Base-by-base conservation (phyloP, 805 yeast genomes). In the Barnettozyma wickerhamii region DNA sequence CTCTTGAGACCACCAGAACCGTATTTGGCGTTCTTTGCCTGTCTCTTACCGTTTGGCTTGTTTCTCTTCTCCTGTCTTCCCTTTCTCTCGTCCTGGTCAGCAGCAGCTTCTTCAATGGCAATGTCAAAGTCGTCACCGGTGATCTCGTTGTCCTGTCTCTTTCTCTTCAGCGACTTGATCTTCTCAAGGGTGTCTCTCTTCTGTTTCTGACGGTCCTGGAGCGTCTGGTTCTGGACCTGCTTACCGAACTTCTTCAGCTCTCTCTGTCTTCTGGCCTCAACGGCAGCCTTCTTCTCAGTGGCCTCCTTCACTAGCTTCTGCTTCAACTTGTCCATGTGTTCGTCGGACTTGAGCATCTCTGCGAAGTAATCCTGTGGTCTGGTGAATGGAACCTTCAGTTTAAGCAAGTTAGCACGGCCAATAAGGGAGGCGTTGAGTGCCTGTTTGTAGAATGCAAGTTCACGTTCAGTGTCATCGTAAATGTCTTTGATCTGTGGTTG, bases 331-430 rank as follows among this genome's bases (percentile, higher is more conserved):
- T 88, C 96, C 99, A 93, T 93, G 65, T 93, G 99, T 63, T 88
- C 96, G 64, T 93, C 99, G 40, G 90, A 82, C 69, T 93, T 93
- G 45, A 89, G 86, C 99, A 93, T 93, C 66, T 93, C 99, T 15
- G 99, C 99, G 68, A 93, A 93, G 64, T 87, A 93, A 62, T 93
- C 99, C 56, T 77, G 68, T 28, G 99, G 99, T 63, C 99, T 79
- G 21, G 95, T 73, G 62, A 93, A 93, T 45, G 96, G 88, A 24
- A 91, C 79, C 58, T 82, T 81, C 50, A 85, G 73, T 56, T 79
- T 79, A 37, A 79, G 66, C 31, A 85, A 69, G 40, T 76, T 75
- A 35, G 72, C 62, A 56, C 91, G 81, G 19, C 85, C 96, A 51
- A 74, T 77, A 38, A 73, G 65, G 21, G 85, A 93, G 4, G 97